A percentile compares a stretch with the other conserved stretches of the same genome.
Conservation (phyloP, 2,329 filamentous ascomycete genomes). For the Aureobasidium subglaciale region DNA sequence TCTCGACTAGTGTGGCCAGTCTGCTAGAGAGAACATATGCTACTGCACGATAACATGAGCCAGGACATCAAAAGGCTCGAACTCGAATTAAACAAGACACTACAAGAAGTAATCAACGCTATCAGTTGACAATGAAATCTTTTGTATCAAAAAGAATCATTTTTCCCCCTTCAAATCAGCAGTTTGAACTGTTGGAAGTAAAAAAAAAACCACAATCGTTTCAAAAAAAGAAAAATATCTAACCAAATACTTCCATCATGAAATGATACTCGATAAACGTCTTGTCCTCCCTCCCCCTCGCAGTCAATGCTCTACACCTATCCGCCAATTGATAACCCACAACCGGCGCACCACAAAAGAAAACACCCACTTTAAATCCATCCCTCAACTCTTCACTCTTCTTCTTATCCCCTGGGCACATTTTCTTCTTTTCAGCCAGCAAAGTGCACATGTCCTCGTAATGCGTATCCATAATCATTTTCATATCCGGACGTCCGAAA, state of each 20-base stretch:
- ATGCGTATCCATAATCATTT: conserved; percentile 46
- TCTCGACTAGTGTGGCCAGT: too few relatives aligned
- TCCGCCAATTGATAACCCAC: conserved; percentile 52
- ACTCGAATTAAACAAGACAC: too few relatives aligned
- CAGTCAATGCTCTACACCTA: conserved; percentile 45
- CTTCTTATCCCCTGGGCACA: not conserved
- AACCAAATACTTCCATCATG: conserved; percentile 51
- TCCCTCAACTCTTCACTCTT: conserved; percentile 19
- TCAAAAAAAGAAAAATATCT: too few relatives aligned
- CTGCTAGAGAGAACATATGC: too few relatives aligned
- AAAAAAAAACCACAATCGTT: too few relatives aligned
- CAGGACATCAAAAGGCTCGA: too few relatives aligned
- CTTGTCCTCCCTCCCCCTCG: conserved; percentile 45
- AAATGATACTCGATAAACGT: conserved; percentile 50
- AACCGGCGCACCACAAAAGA: conserved; percentile 50
- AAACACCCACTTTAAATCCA: conserved; percentile 46
- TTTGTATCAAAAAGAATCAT: too few relatives aligned
- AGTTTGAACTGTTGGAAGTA: too few relatives aligned
- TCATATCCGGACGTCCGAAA: conserved; percentile 50
- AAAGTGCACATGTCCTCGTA: conserved; percentile 46
- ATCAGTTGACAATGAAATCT: too few relatives aligned
- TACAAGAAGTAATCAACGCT: too few relatives aligned
- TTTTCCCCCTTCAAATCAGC: too few relatives aligned
- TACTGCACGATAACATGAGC: too few relatives aligned
- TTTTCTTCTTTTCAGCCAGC: conserved; percentile 23